Base-by-base conservation (phyloP, 2,329 filamentous ascomycete species). In the Alternaria arbusti region DNA sequence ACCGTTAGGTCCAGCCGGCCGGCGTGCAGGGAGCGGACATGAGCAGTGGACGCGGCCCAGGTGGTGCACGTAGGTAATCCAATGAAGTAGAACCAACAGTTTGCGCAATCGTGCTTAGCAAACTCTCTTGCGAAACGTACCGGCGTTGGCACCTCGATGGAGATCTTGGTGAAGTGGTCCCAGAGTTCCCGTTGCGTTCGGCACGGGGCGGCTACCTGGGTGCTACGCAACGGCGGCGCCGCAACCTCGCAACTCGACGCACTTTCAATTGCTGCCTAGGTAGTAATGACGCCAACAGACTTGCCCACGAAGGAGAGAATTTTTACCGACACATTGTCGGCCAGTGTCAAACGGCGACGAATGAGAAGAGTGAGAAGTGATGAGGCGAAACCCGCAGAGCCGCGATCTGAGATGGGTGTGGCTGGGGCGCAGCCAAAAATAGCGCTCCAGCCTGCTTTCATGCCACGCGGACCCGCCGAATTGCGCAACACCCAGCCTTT, bases 371-470 rank as follows among this genome's bases (percentile, higher is more conserved):
- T 30, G 23, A 50, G n/a, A 50, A 55, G 51, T n/a, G 44, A 45
- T 40, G 57, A 49, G 26, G 57, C 46, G 36, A 51, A 47, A 44
- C n/a, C 25, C 20, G 43, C 43, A 59, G 57, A 59, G 49, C 26
- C 57, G 50, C 57, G 52, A 25, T 36, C 28, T 32, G 44, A 40
- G 47, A 32, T 25, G 13, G 22, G 36, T 60, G 61, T 63, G 61
- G 61, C 61, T 63, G 57, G 61, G 44, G 50, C 36, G 26, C 49
- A 6, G 36, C 50, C 46, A 60, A 56, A 56, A 63, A 51, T 63
- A 60, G 61, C 44, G 28, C 23, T n/a, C 57, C 51, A 63, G 50
- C 61, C 49, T 59, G 22, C 51, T 51, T 44, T 28, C 2, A 45
- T 49, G 20, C 49, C 28, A 36, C 43, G 23, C 25, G 55, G 49